phyloP scores from a whole-genome alignment of 164 flowering plant genomes.

The Aristolochia californica region DNA sequence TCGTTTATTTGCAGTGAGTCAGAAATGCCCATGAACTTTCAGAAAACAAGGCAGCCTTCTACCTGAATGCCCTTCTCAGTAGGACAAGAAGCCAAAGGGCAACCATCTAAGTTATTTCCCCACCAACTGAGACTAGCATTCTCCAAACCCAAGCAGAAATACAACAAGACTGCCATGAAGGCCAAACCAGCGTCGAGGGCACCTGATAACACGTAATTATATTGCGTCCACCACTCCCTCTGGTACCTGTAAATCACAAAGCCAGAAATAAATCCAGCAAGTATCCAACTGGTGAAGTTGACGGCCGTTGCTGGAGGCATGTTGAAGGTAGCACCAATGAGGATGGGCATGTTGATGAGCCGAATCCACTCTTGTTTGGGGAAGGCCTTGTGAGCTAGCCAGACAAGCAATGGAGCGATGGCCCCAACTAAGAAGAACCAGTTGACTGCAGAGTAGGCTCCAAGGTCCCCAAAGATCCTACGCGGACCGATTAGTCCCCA shows the following conservation, averaged over 20 bases:
- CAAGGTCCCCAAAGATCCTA: slow-evolving; percentile 62
- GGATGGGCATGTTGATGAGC: slow-evolving; percentile 66
- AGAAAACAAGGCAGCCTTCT: slow-evolving; percentile 58
- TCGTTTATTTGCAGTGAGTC: too few relatives aligned
- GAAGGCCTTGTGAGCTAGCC: slow-evolving; percentile 53
- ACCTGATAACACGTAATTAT: slow-evolving; percentile 76
- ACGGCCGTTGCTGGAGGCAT: slow-evolving; percentile 87
- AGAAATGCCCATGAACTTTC: background rate
- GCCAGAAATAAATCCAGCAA: slow-evolving; percentile 59
- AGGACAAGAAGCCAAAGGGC: slow-evolving; percentile 66
- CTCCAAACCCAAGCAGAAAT: slow-evolving; percentile 44
- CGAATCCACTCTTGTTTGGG: slow-evolving; percentile 69
- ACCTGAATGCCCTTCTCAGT: slow-evolving; percentile 53
- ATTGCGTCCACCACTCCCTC: slow-evolving; percentile 59
- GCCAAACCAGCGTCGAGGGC: slow-evolving; percentile 82
- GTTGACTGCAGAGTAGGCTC: slow-evolving; percentile 43
- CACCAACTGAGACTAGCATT: slow-evolving; percentile 47
- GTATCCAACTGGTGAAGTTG: slow-evolving; percentile 60
- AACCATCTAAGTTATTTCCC: slow-evolving; percentile 71
- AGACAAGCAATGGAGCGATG: slow-evolving; percentile 53
- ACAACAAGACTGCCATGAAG: slow-evolving; percentile 71
- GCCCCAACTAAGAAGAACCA: slow-evolving; percentile 88
- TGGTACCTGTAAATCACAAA: slow-evolving; percentile 48
- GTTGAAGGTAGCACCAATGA: slow-evolving; percentile 49
- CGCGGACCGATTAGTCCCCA: slow-evolving; percentile 94